Evolutionary conservation across 331 rosid genomes (phyloP), one percentile per base, ranked within the genome.

Genomic region (Spiraea crenata): DNA sequence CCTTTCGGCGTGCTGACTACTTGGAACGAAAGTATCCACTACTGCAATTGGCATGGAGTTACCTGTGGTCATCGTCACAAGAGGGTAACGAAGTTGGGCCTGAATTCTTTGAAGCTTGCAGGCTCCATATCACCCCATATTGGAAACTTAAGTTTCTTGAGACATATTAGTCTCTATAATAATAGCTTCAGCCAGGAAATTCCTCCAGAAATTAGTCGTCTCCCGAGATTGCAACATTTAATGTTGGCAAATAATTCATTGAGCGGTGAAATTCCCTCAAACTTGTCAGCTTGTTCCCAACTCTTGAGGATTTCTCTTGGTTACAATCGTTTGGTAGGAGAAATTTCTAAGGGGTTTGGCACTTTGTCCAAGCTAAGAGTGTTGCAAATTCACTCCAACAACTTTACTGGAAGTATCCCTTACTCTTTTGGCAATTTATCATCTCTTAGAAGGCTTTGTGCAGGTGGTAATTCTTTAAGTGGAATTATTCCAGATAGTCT

Each of bases 261-360:
- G 0, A 11, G 6, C 1, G 73, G 73, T 0, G 9, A 49, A 49
- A 61, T 61, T 20, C 76, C 76, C 14, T 12, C 50, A 0, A 38
- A 49, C 1, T 3, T 72, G 0, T 61, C 69, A 3, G 8, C 2
- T 60, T 61, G 76, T 2, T 35, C 60, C 7, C 14, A 39, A 1
- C 76, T 72, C 0, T 0, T 5, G 17, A 3, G 0, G 0, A 0
- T 70, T 5, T 1, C 0, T 31, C 0, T 70, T 0, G 3, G 1
- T 20, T 0, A 0, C 0, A 70, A 70, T 17, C 9, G 5, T 9
- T 16, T 63, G 10, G 37, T 40, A 0, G 67, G 51, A 41, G 10
- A 1, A 19, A 19, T 63, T 63, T 37, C 51, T 2, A 3, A 62
- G 50, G 67, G 40, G 51, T n/a, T 63, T 19, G 67, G 67, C 50